These are phyloP conservation scores for Malassezia slooffiae DNA, from an alignment of 1,284 basidiomycete genomes.

Conservation along the genomic window DNA sequence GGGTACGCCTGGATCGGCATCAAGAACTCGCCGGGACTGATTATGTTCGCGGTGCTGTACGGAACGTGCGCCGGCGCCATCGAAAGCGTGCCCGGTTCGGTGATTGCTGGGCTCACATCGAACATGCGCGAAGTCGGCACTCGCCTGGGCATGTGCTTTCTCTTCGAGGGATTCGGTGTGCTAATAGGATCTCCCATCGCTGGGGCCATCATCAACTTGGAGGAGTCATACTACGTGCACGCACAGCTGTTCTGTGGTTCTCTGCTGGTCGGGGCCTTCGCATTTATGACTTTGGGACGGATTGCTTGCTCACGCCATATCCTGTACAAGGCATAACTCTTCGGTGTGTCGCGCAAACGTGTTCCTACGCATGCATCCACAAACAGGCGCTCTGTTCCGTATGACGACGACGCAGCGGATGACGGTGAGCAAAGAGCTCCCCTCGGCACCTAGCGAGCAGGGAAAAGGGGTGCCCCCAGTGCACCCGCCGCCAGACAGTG, in stretches of 20 bases:
- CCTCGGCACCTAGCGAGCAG: no score
- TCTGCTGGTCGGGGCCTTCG: no score
- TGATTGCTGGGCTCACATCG: conserved; percentile 7
- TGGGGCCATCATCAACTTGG: conserved; percentile 13
- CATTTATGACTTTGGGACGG: no score
- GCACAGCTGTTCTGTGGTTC: conserved; percentile 15
- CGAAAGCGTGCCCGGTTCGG: conserved; percentile 21
- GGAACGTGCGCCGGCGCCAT: conserved; percentile 28
- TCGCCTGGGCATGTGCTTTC: conserved; percentile 2
- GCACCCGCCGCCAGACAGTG: no score
- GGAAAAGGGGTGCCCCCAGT: no score
- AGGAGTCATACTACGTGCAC: conserved; percentile 3
- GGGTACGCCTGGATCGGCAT: conserved; percentile 19
- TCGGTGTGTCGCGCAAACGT: no score
- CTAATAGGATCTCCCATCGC: conserved; percentile 21
- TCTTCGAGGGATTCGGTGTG: conserved; percentile 6
- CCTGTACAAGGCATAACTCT: no score
- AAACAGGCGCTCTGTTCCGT: no score
- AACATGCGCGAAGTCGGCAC: conserved; percentile 7
- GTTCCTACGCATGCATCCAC: no score
- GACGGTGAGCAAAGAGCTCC: no score
- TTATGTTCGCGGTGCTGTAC: conserved; percentile 24
- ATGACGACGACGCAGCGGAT: no score
- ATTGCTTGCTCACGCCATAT: no score
- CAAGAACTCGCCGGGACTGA: conserved; percentile 5